These are phyloP conservation scores for Melastoma malabathricum DNA, from an alignment of 345 rosid genomes.

Conservation along the genomic window DNA sequence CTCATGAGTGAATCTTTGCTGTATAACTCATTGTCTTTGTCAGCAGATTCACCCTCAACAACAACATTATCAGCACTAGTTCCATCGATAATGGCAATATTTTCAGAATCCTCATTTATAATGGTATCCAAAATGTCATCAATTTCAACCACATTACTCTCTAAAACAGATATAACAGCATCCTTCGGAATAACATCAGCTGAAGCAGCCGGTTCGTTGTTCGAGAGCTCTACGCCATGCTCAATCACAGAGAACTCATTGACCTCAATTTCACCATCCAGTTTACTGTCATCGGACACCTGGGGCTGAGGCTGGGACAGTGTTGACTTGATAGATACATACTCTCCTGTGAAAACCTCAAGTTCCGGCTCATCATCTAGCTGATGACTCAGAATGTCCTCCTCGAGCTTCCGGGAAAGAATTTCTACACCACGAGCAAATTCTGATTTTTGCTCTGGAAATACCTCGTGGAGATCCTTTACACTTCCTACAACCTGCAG, in stretches of 20 bases:
- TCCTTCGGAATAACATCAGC: constrained; percentile 13
- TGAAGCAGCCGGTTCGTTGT: constrained; percentile 14
- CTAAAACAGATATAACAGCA: constrained; percentile 14
- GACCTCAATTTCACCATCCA: constrained; percentile 23
- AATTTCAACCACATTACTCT: constrained; percentile 20
- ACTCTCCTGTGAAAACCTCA: constrained; percentile 20
- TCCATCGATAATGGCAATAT: constrained; percentile 15
- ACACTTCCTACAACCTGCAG: constrained; percentile 34
- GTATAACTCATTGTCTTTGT: constrained; percentile 23
- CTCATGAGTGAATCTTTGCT: constrained; percentile 56
- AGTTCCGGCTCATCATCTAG: constrained; percentile 26
- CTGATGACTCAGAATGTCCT: constrained; percentile 30
- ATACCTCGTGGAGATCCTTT: constrained; percentile 73
- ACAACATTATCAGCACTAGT: constrained; percentile 8
- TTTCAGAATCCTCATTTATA: constrained; percentile 23
- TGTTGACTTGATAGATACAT: constrained; percentile 19
- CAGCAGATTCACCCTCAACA: constrained; percentile 13
- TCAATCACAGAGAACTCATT: constrained; percentile 27
- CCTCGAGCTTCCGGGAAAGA: constrained; percentile 36
- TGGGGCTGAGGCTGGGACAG: not conserved
- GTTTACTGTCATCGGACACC: constrained; percentile 16
- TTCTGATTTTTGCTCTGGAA: constrained; percentile 39
- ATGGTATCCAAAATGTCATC: constrained; percentile 10
- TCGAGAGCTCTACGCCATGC: constrained; percentile 23
- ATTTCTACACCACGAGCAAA: constrained; percentile 20